These are phyloP conservation scores for Phytopythium cucurbitacearum DNA, from an alignment of 352 stramenopile genomes.

Conservation along the genomic window DNA sequence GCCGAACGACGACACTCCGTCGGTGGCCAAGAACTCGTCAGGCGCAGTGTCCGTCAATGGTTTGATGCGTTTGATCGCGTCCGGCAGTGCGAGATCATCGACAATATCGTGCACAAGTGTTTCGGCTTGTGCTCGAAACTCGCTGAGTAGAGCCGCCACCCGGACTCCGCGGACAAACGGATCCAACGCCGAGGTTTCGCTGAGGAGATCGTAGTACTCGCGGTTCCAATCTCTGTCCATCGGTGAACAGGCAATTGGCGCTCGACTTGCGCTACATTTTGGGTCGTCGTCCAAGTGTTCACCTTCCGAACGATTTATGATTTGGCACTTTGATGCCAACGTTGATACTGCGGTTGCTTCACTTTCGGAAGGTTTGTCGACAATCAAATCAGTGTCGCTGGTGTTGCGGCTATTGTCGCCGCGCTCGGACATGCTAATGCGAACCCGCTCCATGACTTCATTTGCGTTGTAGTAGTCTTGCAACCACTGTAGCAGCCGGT, in stretches of 20 bases:
- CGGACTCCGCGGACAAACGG: conserved; percentile 13
- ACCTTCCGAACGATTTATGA: too few relatives aligned
- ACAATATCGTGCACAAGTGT: conserved; percentile 25
- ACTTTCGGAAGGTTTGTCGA: too few relatives aligned
- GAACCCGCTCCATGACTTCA: conserved; percentile 19
- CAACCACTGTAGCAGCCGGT: conserved; percentile 36
- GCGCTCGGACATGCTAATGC: neutral
- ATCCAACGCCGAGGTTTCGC: conserved; percentile 4
- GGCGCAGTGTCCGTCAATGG: conserved; percentile 9
- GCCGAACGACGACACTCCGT: conserved; percentile 12
- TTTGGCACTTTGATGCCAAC: too few relatives aligned
- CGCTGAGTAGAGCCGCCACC: conserved; percentile 22
- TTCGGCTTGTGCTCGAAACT: conserved; percentile 39
- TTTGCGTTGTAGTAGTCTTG: conserved; percentile 31
- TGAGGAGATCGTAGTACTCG: conserved; percentile 11
- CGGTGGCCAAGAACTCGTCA: conserved; percentile 37
- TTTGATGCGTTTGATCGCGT: conserved; percentile 14
- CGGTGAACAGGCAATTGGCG: neutral
- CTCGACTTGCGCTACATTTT: too few relatives aligned
- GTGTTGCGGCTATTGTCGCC: neutral
- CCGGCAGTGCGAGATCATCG: conserved; percentile 23
- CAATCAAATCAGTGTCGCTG: too few relatives aligned
- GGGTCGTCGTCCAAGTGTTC: too few relatives aligned
- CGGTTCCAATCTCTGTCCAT: conserved; percentile 21
- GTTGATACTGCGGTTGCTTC: too few relatives aligned